phyloP scores from a whole-genome alignment of 2,329 filamentous ascomycete genomes.

The Canariomyces notabilis region DNA sequence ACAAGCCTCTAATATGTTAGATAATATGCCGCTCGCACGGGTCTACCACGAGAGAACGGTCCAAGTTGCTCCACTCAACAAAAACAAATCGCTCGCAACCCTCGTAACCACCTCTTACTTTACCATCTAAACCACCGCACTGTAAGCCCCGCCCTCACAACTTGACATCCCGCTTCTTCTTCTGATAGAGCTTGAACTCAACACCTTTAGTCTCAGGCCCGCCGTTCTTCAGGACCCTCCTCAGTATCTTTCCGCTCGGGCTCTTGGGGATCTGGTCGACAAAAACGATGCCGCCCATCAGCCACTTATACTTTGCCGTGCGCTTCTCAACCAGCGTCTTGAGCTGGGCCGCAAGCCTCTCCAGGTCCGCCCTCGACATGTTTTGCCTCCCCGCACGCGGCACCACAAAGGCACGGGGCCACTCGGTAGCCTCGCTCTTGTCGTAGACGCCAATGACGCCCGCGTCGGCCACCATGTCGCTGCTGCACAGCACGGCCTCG shows the following conservation, averaged over 20 bases:
- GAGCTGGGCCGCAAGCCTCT: constrained; percentile 48
- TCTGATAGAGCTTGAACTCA: constrained; percentile 40
- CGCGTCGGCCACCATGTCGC: constrained; percentile 40
- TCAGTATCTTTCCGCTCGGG: constrained; percentile 45
- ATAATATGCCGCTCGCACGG: no score
- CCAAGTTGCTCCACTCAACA: no score
- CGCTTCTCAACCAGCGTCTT: constrained; percentile 53
- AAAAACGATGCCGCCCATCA: constrained; percentile 60
- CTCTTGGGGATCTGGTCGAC: constrained; percentile 67
- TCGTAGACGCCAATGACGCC: constrained; percentile 53
- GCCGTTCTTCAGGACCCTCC: constrained; percentile 36
- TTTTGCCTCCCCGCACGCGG: constrained; percentile 21
- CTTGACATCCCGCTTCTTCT: constrained; percentile 47
- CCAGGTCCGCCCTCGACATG: constrained; percentile 30
- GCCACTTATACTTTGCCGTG: constrained; percentile 59
- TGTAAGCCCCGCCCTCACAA: constrained; percentile 5
- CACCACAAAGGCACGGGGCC: constrained; percentile 48
- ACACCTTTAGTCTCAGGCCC: constrained; percentile 30
- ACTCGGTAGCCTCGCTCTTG: constrained; percentile 56
- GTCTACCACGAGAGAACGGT: no score
- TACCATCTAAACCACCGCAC: no score
- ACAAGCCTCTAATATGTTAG: no score
- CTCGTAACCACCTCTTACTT: no score
- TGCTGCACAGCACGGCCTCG: constrained; percentile 33
- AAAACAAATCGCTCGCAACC: no score